Evolutionary conservation across 2,329 filamentous ascomycete genomes (phyloP), one percentile per base, ranked within the genome.

Genomic region (Tympanopsis confertula): DNA sequence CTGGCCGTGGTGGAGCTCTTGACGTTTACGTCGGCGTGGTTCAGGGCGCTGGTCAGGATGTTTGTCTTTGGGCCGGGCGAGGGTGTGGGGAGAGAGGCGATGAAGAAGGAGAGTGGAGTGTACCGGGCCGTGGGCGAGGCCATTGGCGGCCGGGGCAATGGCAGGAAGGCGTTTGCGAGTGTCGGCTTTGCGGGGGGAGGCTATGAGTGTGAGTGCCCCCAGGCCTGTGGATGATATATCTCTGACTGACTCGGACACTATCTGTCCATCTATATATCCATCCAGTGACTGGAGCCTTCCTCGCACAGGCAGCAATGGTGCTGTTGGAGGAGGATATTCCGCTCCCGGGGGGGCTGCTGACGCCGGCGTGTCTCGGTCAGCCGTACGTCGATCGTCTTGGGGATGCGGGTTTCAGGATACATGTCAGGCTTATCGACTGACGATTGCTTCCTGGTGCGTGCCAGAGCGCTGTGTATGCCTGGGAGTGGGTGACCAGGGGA

Each of bases 131-230:
- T 13, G 5, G 19, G 13, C 24, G 41, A 26, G 32, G 28, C 17
- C 26, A 55, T 52, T 39, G 3, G 24, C 26, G n/a, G 5, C 4
- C 19, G 7, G 17, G 45, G 45, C 19, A 48, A 46, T 46, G 29
- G 48, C 15, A 43, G 42, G 3, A 37, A 45, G 32, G 46, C 45
- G 29, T 38, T 44, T 35, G 37, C 44, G 14, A 42, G 38, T 19
- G 41, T 44, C 29, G 28, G 42, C 10, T 35, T 46, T 24, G 45
- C 44, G 32, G 46, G 40, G 38, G 42, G 41, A 47, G 64, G 77
- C 51, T 89, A 88, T 54, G 58, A 62, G n/a, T 57, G 74, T 80
- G 53, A 69, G 75, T 48, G n/a, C n/a, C n/a, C n/a, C n/a, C n/a
- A n/a, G n/a, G n/a, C n/a, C n/a, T n/a, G n/a, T n/a, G n/a, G n/a